Evolutionary conservation across 1,139 yeast species (phyloP).

Genomic region (Yamadazyma sp.): DNA sequence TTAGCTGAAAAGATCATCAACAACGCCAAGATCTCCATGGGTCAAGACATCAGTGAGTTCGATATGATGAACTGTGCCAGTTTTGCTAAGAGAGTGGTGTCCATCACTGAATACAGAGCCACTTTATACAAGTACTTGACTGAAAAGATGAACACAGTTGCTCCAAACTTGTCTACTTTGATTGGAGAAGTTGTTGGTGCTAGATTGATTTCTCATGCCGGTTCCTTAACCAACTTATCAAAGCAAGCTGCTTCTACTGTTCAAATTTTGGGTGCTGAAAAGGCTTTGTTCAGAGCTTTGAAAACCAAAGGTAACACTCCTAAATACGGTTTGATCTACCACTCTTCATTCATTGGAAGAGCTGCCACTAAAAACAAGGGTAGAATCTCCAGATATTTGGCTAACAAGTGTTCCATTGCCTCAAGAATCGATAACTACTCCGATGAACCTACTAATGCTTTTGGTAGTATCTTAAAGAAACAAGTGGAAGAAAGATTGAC

Average conservation of each 20-base stretch:
- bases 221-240: slow-evolving; percentile 89
- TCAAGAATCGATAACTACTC: slow-evolving; percentile 96
- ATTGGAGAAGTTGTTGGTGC: slow-evolving; percentile 99
- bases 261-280: slow-evolving; percentile 98
- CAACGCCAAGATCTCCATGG: slow-evolving; percentile 95
- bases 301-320: slow-evolving; percentile 99
- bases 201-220: slow-evolving; percentile 95
- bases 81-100: slow-evolving; percentile 92
- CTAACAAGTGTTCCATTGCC: slow-evolving; percentile 98
- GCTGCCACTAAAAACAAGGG: slow-evolving; percentile 98
- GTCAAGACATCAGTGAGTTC: slow-evolving; percentile 89
- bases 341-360: slow-evolving; percentile 95
- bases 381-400: slow-evolving; percentile 96
- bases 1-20: slow-evolving; percentile 88
- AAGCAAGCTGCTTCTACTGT: slow-evolving; percentile 99
- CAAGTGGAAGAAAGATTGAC: slow-evolving; percentile 97
- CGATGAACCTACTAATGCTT: slow-evolving; percentile 80
- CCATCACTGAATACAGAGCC: slow-evolving; percentile 92
- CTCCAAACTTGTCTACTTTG: slow-evolving; percentile 92
- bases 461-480: slow-evolving; percentile 87
- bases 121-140: slow-evolving; percentile 84
- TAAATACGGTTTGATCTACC: slow-evolving; percentile 95
- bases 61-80: slow-evolving; percentile 85
- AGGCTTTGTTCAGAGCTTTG: slow-evolving; percentile 96
- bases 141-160: slow-evolving; percentile 96